A percentile compares a stretch with the other conserved stretches of the same genome.
Conservation (phyloP, 2,329 filamentous ascomycete species). For the Ilyonectria mors-panacis region DNA sequence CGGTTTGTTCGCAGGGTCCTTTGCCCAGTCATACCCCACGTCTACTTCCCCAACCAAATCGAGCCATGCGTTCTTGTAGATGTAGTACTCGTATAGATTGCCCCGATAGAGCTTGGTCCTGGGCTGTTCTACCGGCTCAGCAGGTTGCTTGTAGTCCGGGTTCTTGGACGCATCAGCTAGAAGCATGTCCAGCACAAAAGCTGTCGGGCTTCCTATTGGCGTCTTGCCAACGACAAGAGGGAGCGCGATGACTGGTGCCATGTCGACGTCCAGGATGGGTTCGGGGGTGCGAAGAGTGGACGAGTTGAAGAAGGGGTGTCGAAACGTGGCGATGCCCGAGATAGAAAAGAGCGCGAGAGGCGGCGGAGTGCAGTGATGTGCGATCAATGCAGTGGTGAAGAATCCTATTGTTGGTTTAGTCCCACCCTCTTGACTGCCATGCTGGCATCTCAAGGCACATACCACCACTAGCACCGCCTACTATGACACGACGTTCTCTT, state of each 20-base stretch:
- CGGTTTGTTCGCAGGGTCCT: slow-evolving; percentile 25
- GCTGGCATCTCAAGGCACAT: not conserved
- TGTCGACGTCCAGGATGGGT: slow-evolving; percentile 44
- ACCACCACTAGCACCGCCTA: slow-evolving; percentile 54
- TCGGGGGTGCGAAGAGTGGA: slow-evolving; percentile 49
- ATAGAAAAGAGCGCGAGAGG: slow-evolving; percentile 54
- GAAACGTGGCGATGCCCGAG: slow-evolving; percentile 55
- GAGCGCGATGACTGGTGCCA: slow-evolving; percentile 42
- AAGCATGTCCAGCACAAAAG: slow-evolving; percentile 49
- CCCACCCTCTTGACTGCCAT: not conserved
- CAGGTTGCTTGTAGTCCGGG: slow-evolving; percentile 31
- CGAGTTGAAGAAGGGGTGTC: slow-evolving; percentile 55
- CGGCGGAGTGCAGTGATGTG: slow-evolving; percentile 48
- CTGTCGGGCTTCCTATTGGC: slow-evolving; percentile 24
- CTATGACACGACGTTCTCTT: slow-evolving; percentile 48
- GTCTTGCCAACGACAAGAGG: slow-evolving; percentile 45
- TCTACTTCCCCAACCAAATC: slow-evolving; percentile 49
- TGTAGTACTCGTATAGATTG: slow-evolving; percentile 53
- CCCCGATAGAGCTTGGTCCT: slow-evolving; percentile 26
- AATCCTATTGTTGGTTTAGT: slow-evolving; percentile 44
- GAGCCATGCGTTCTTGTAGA: slow-evolving; percentile 50
- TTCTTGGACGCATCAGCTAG: slow-evolving; percentile 48
- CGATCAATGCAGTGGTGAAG: slow-evolving; percentile 50
- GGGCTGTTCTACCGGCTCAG: not conserved
- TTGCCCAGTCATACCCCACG: slow-evolving; percentile 51